These are phyloP conservation scores for Ustilago hordei DNA, from an alignment of 1,284 basidiomycete species.

Conservation along the genomic window DNA sequence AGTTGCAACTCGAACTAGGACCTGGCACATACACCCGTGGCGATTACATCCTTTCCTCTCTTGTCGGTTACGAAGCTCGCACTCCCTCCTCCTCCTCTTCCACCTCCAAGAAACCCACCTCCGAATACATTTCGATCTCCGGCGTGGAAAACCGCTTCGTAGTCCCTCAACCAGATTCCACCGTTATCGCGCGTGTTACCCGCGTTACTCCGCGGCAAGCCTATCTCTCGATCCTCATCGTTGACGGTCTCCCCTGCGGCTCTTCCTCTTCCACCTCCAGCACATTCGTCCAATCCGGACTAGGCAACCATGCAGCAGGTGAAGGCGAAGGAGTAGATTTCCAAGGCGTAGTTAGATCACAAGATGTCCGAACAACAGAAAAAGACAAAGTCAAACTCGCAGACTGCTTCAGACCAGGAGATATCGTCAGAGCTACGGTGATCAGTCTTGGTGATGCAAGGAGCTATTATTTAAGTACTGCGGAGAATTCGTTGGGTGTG, in stretches of 20 bases:
- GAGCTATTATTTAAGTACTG: slow-evolving; percentile 90
- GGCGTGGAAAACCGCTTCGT: slow-evolving; percentile 54
- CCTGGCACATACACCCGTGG: slow-evolving; percentile 56
- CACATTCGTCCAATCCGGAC: slow-evolving; percentile 43
- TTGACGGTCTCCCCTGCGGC: slow-evolving; percentile 81
- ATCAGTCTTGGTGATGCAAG: slow-evolving; percentile 71
- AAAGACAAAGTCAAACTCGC: slow-evolving; percentile 92
- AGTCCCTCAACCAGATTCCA: slow-evolving; percentile 57
- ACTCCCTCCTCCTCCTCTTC: slow-evolving; percentile 7
- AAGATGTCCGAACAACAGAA: slow-evolving; percentile 84
- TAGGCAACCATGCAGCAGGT: slow-evolving; percentile 65
- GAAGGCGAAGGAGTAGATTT: slow-evolving; percentile 74
- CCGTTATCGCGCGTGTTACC: slow-evolving; percentile 79
- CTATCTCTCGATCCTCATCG: slow-evolving; percentile 85
- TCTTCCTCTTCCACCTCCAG: slow-evolving; percentile 34
- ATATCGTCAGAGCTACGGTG: slow-evolving; percentile 91
- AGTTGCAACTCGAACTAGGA: slow-evolving; percentile 39
- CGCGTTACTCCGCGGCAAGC: slow-evolving; percentile 90
- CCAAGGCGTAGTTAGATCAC: slow-evolving; percentile 86
- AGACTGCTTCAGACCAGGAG: slow-evolving; percentile 94
- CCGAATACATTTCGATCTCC: slow-evolving; percentile 17
- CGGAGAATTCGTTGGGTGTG: slow-evolving; percentile 91
- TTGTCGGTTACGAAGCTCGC: slow-evolving; percentile 52
- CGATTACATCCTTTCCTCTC: slow-evolving; percentile 56
- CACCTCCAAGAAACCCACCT: neutral